A percentile compares a stretch with the other conserved stretches of the same genome.
Evolutionary conservation across 352 stramenopile genomes (phyloP).

Genomic region (Globisporangium paroecandrum): DNA sequence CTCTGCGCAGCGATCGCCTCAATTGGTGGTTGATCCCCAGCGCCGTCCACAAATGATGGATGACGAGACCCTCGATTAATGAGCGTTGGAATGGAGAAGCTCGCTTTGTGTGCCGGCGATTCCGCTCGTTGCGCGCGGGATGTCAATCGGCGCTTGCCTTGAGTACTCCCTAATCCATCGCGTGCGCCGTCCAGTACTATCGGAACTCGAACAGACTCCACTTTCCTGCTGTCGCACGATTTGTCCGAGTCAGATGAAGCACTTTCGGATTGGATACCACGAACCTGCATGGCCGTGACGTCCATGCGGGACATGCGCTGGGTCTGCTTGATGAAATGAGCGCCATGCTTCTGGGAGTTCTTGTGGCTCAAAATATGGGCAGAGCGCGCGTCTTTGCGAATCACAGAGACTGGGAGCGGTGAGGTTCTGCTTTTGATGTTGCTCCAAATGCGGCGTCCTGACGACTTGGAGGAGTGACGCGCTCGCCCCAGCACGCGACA

Average conservation of each 20-base stretch:
- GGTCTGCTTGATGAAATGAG: constrained; percentile 63
- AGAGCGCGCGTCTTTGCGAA: constrained; percentile 58
- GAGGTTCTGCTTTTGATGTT: constrained; percentile 28
- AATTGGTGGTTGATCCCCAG: background rate
- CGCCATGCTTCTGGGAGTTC: constrained; percentile 67
- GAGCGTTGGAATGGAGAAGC: background rate
- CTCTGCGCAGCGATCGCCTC: background rate
- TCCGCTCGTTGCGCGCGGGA: background rate
- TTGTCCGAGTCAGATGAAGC: background rate
- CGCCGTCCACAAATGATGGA: background rate
- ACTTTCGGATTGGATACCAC: background rate
- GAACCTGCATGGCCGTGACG: constrained; percentile 19
- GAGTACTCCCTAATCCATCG: background rate
- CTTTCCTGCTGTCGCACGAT: constrained; percentile 3
- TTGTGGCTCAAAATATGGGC: constrained; percentile 72
- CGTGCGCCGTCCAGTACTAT: background rate
- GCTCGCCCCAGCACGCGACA: constrained; percentile 15
- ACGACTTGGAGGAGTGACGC: constrained; percentile 10
- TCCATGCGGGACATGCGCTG: constrained; percentile 57
- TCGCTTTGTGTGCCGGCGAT: background rate
- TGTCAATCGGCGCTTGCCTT: background rate
- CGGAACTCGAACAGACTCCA: background rate
- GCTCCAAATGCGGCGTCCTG: constrained; percentile 11
- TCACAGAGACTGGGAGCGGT: constrained; percentile 58
- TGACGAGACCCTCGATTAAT: background rate